Conservation (phyloP, 768 basidiomycete genomes). For the Psilocybe sp. region DNA sequence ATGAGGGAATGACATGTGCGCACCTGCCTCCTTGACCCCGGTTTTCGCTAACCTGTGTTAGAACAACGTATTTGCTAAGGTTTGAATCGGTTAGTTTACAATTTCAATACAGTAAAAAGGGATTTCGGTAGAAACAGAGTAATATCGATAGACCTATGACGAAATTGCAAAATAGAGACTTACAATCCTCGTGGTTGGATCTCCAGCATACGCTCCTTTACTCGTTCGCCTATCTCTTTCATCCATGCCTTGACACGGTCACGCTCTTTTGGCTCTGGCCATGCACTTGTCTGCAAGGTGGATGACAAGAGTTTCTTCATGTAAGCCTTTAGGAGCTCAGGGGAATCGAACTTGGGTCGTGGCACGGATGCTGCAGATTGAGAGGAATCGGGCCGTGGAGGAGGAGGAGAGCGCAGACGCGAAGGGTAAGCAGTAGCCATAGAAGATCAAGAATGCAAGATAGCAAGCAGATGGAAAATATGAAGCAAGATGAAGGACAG, state of each 20-base stretch:
- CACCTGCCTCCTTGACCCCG: slow-evolving; percentile 83
- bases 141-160: slow-evolving; percentile 8
- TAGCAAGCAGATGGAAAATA: background rate
- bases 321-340: slow-evolving; percentile 68
- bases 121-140: slow-evolving; percentile 5
- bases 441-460: slow-evolving; percentile 3
- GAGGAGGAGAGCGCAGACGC: slow-evolving; percentile 60
- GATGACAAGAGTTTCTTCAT: slow-evolving; percentile 78
- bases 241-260: slow-evolving; percentile 75
- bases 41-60: slow-evolving; percentile 85
- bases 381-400: slow-evolving; percentile 33
- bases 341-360: slow-evolving; percentile 62
- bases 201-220: slow-evolving; percentile 84
- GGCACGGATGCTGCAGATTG: slow-evolving; percentile 55
- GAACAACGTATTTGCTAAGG: slow-evolving; percentile 81
- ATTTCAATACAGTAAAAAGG: too few species aligned
- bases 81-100: too few species aligned
- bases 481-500: background rate
- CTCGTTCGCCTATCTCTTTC: slow-evolving; percentile 79
- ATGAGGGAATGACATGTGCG: slow-evolving; percentile 23
- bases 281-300: slow-evolving; percentile 60
- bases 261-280: slow-evolving; percentile 68
- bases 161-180: slow-evolving; percentile 31
- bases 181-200: slow-evolving; percentile 82
- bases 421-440: slow-evolving; percentile 20